Conservation (phyloP, 176 grass and related monocot genomes). For the Musa beccarii region DNA sequence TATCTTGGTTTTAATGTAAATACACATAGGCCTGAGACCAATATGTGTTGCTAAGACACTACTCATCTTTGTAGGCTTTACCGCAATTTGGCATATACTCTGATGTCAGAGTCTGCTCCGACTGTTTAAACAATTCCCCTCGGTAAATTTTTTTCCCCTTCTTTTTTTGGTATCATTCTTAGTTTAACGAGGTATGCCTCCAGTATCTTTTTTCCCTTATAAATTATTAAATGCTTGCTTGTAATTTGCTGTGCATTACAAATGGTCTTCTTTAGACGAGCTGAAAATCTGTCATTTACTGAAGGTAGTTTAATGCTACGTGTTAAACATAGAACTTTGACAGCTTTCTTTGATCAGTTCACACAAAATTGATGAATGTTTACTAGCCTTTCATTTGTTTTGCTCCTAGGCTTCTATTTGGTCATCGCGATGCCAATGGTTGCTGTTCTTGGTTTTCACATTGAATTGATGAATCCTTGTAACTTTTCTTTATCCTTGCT, state of each 20-base stretch:
- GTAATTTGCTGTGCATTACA: background rate
- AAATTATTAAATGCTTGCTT: background rate
- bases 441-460: background rate
- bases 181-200: background rate
- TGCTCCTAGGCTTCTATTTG: background rate
- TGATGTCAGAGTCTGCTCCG: conserved; percentile 76
- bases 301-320: too few relatives aligned
- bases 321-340: too few relatives aligned
- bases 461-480: background rate
- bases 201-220: background rate
- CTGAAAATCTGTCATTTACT: too few relatives aligned
- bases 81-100: conserved; percentile 83
- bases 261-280: too few relatives aligned
- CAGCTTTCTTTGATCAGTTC: too few relatives aligned
- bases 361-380: background rate
- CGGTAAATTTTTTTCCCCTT: conserved; percentile 31
- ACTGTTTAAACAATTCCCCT: conserved; percentile 72
- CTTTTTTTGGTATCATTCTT: background rate
- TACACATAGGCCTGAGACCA: background rate
- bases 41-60: background rate
- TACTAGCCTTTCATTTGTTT: background rate
- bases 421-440: background rate
- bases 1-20: background rate
- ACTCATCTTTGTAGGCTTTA: conserved; percentile 51
- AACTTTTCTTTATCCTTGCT: background rate